Evolutionary conservation across 305 asterid genomes (phyloP).

Genomic region (Lippia alba): DNA sequence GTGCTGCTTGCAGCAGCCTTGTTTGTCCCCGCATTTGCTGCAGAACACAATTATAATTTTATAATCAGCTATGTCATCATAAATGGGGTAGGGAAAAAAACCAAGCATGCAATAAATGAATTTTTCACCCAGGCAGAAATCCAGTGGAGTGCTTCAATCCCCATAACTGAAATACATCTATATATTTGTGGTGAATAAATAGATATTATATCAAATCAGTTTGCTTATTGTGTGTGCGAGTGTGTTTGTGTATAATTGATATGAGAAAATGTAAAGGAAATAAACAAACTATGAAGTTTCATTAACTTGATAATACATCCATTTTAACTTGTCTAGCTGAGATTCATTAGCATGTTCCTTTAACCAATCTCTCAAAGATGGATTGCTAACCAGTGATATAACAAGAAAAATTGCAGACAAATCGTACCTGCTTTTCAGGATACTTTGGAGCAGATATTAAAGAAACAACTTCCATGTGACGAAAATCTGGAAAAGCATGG

Average conservation of each 20-base stretch:
- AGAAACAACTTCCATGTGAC: constrained; percentile 99
- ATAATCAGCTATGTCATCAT: constrained; percentile 27
- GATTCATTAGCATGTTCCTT: constrained; percentile 70
- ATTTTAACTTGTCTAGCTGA: constrained; percentile 71
- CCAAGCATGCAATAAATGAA: neutral
- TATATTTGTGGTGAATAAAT: constrained; percentile 5
- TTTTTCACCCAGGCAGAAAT: neutral
- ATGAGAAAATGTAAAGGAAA: too few relatives aligned
- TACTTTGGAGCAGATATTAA: constrained; percentile 98
- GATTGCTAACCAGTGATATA: constrained; percentile 51
- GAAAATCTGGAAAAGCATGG: constrained; percentile 58
- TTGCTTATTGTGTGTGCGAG: too few relatives aligned
- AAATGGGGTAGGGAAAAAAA: constrained; percentile 19
- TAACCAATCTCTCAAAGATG: constrained; percentile 88
- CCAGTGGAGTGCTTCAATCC: too few relatives aligned
- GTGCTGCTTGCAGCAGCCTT: constrained; percentile 92
- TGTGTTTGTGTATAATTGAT: too few relatives aligned
- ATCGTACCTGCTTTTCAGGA: constrained; percentile 96
- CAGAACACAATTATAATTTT: constrained; percentile 37
- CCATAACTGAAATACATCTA: neutral
- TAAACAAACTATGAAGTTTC: constrained; percentile 80
- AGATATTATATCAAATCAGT: neutral
- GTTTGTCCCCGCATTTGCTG: constrained; percentile 90
- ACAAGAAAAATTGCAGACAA: constrained; percentile 4
- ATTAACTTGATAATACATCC: constrained; percentile 85